These are phyloP conservation scores for Apophysomyces sp. DNA, from an alignment of 371 early-diverging fungal species.

Conservation along the genomic window DNA sequence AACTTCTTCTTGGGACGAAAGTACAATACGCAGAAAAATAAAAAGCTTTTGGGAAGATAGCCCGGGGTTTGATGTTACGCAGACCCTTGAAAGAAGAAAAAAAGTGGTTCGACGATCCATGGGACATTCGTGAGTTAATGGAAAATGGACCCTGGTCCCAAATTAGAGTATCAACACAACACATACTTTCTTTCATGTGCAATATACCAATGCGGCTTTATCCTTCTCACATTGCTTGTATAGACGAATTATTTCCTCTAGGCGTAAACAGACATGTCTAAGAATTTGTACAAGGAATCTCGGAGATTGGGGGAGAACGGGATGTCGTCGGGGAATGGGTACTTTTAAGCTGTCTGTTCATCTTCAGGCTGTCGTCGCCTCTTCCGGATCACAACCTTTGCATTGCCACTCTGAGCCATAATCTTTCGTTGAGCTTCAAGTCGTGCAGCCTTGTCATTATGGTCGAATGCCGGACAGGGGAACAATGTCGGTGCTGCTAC, in stretches of 20 bases:
- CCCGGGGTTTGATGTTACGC: not conserved
- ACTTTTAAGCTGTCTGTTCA: not conserved
- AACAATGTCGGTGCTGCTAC: slow-evolving; percentile 46
- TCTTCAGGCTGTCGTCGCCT: slow-evolving; percentile 10
- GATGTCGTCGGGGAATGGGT: not conserved
- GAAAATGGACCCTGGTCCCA: not conserved
- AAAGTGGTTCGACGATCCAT: not conserved
- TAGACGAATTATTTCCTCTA: not conserved
- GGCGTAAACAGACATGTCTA: not conserved
- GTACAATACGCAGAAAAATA: too few species aligned
- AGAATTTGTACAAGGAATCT: not conserved
- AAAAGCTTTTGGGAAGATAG: too few species aligned
- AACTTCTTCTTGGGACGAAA: too few species aligned
- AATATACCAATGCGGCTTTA: not conserved
- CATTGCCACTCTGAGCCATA: slow-evolving; percentile 25
- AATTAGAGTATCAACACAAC: not conserved
- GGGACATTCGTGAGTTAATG: not conserved
- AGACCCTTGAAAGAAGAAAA: not conserved
- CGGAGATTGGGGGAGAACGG: not conserved
- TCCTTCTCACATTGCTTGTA: not conserved
- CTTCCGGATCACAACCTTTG: slow-evolving; percentile 31
- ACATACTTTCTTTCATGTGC: not conserved
- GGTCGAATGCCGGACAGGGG: slow-evolving; percentile 52
- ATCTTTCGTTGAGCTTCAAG: slow-evolving; percentile 40
- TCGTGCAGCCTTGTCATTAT: slow-evolving; percentile 43